Conservation (phyloP, 495 filamentous ascomycete species). For the Oidiodendron maius region DNA sequence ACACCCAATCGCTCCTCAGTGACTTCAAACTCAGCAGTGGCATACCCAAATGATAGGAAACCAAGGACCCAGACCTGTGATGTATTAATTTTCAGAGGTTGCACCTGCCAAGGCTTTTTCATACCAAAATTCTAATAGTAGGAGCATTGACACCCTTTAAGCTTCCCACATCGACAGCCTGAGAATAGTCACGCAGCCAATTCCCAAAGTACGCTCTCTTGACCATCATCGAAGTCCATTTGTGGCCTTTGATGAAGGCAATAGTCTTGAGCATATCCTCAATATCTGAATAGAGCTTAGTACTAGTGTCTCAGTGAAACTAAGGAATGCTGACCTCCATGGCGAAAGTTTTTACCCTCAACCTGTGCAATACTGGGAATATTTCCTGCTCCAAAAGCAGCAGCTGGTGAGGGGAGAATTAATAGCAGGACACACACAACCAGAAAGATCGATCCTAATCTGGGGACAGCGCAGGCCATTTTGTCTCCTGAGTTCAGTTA, state of each 20-base stretch:
- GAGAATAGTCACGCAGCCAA: conserved; percentile 72
- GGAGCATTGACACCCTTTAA: conserved; percentile 83
- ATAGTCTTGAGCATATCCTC: conserved; percentile 90
- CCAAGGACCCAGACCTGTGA: conserved; percentile 45
- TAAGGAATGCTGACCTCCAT: conserved; percentile 53
- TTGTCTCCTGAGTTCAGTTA: conserved; percentile 1
- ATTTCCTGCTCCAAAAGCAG: conserved; percentile 92
- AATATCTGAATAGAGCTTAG: conserved; percentile 46
- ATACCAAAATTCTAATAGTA: conserved; percentile 79
- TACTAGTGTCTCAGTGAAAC: not conserved
- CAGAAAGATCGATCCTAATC: conserved; percentile 30
- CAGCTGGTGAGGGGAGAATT: conserved; percentile 55
- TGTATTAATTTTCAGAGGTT: not conserved
- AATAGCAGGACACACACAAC: conserved; percentile 46
- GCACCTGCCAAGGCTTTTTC: conserved; percentile 1
- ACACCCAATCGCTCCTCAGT: conserved; percentile 81
- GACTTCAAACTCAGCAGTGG: conserved; percentile 88
- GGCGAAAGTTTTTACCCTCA: conserved; percentile 93
- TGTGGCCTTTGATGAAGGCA: conserved; percentile 81
- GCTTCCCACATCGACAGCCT: conserved; percentile 88
- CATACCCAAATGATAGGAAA: conserved; percentile 67
- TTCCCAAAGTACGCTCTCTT: conserved; percentile 91
- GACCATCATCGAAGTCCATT: conserved; percentile 89
- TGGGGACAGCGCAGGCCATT: conserved; percentile 9
- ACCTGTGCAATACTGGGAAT: conserved; percentile 90